These are phyloP conservation scores for Leptographium procerum DNA, from an alignment of 2,329 filamentous ascomycete genomes.

Conservation along the genomic window DNA sequence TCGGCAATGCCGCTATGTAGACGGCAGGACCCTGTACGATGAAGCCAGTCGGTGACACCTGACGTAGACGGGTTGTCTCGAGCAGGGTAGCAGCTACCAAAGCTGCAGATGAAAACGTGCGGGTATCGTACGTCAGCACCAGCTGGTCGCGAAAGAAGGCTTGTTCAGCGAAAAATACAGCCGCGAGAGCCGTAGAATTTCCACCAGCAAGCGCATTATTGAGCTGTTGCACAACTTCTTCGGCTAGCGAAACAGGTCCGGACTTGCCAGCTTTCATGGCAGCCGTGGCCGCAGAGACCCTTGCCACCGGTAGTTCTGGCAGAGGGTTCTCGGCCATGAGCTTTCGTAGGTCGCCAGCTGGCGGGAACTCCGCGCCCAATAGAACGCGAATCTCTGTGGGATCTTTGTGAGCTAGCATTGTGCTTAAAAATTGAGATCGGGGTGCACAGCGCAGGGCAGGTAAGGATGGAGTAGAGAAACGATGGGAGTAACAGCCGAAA, in stretches of 20 bases:
- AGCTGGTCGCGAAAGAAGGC: slow-evolving; percentile 1
- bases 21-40: neutral
- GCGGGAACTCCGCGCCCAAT: neutral
- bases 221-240: neutral
- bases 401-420: neutral
- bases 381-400: neutral
- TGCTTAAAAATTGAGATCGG: too few species aligned
- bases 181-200: neutral
- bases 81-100: neutral
- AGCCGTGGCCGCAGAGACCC: neutral
- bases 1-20: neutral
- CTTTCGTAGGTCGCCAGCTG: neutral
- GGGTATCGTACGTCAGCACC: neutral
- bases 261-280: neutral
- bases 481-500: too few species aligned
- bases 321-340: slow-evolving; percentile 2
- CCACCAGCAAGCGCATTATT: neutral
- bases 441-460: too few species aligned
- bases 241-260: neutral
- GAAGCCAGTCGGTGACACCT: neutral
- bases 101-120: neutral
- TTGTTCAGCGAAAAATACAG: neutral
- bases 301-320: neutral
- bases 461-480: too few species aligned
- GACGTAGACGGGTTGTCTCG: neutral